These are phyloP conservation scores for Ogataea trehaloabstinens DNA, from an alignment of 805 yeast species.

Conservation along the genomic window DNA sequence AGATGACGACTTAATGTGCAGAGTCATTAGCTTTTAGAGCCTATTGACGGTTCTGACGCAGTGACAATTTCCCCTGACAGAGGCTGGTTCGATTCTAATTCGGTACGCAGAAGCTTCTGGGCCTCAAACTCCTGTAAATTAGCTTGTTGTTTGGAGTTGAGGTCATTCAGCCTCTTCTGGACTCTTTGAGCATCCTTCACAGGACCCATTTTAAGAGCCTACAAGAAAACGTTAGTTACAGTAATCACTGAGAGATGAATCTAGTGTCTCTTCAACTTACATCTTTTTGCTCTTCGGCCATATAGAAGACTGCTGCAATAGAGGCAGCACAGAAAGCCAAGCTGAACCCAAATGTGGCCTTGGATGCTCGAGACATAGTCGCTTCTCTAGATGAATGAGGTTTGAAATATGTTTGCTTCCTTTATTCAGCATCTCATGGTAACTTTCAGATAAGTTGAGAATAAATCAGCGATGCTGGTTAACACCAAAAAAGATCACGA, in stretches of 20 bases:
- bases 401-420: too few relatives aligned
- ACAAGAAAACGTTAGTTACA: too few relatives aligned
- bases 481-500: too few relatives aligned
- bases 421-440: background rate
- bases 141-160: conserved; percentile 41
- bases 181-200: conserved; percentile 74
- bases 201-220: conserved; percentile 78
- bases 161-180: conserved; percentile 38
- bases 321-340: conserved; percentile 56
- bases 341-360: conserved; percentile 64
- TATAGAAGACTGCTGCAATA: conserved; percentile 64
- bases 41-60: too few relatives aligned
- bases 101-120: conserved; percentile 58
- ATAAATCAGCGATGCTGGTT: background rate
- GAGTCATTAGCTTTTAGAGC: too few relatives aligned
- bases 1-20: too few relatives aligned
- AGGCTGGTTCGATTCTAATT: conserved; percentile 62
- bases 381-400: too few relatives aligned
- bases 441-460: background rate
- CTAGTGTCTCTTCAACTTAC: too few relatives aligned
- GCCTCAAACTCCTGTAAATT: conserved; percentile 66
- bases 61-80: conserved; percentile 46
- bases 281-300: conserved; percentile 68
- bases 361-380: conserved; percentile 79
- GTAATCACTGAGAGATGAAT: too few relatives aligned